Percentiles rank a stretch among this genome's conserved stretches.
Conservation (phyloP, 2,329 filamentous ascomycete species). For the Allantophomopsis cytisporea region DNA sequence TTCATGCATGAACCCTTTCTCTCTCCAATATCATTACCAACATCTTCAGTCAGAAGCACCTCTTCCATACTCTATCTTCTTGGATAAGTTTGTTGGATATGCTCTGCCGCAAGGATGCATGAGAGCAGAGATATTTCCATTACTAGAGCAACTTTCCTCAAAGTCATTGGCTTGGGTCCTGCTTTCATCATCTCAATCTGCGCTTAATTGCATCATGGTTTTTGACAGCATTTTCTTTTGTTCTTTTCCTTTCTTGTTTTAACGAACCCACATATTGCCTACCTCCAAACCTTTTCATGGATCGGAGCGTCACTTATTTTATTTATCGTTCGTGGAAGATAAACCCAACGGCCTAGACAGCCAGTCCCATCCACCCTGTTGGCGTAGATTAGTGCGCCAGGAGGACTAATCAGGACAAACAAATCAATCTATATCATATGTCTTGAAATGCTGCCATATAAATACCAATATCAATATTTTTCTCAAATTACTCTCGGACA, state of each 20-base stretch:
- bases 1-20: too few species aligned
- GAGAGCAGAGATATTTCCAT: too few species aligned
- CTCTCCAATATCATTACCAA: too few species aligned
- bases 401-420: conserved; percentile 24
- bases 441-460: too few species aligned
- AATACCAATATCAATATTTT: neutral
- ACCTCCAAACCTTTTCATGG: conserved; percentile 21
- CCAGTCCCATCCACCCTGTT: conserved; percentile 23
- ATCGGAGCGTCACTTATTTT: conserved; percentile 22
- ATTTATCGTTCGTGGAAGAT: conserved; percentile 23
- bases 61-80: too few species aligned
- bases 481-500: too few species aligned
- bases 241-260: neutral
- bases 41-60: too few species aligned
- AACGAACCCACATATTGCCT: conserved; percentile 21
- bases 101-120: too few species aligned
- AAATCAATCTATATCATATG: conserved; percentile 2
- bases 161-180: too few species aligned
- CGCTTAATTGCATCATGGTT: neutral
- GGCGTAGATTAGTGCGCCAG: conserved; percentile 19
- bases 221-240: neutral
- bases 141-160: too few species aligned
- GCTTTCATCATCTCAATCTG: too few species aligned
- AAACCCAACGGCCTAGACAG: conserved; percentile 22
- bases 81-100: too few species aligned